Conservation (phyloP, 495 filamentous ascomycete genomes). For the Darksidea phi region DNA sequence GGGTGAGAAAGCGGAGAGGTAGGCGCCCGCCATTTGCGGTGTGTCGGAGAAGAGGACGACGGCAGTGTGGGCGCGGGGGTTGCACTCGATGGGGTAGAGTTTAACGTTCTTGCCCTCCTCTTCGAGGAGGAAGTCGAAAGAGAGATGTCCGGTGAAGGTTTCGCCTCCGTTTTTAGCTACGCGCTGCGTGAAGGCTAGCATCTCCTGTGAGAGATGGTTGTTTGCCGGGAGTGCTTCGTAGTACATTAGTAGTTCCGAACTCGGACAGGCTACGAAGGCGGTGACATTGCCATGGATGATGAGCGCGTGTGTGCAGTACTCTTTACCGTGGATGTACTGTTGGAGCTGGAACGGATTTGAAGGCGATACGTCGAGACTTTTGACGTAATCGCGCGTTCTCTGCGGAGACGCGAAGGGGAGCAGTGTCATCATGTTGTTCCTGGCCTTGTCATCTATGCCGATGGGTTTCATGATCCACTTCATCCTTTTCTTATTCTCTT, state of each 20-base stretch:
- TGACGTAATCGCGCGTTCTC: slow-evolving; percentile 41
- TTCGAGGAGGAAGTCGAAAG: slow-evolving; percentile 63
- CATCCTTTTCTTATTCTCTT: slow-evolving; percentile 33
- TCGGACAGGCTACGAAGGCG: slow-evolving; percentile 63
- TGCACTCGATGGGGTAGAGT: slow-evolving; percentile 62
- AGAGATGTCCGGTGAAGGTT: slow-evolving; percentile 66
- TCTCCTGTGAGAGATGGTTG: slow-evolving; percentile 54
- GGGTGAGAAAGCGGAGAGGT: slow-evolving; percentile 27
- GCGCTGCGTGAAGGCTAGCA: slow-evolving; percentile 59
- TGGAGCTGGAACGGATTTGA: slow-evolving; percentile 52
- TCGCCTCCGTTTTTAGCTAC: slow-evolving; percentile 52
- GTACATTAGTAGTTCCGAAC: slow-evolving; percentile 58
- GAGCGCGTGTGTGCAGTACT: slow-evolving; percentile 70
- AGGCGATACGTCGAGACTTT: not conserved
- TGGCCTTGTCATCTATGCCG: slow-evolving; percentile 49
- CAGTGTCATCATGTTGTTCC: slow-evolving; percentile 49
- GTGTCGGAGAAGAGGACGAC: slow-evolving; percentile 51
- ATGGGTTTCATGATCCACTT: slow-evolving; percentile 63
- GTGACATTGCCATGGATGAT: slow-evolving; percentile 59
- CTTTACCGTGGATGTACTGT: slow-evolving; percentile 60
- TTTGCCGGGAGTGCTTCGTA: slow-evolving; percentile 57
- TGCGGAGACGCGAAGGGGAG: slow-evolving; percentile 55
- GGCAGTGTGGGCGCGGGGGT: slow-evolving; percentile 61
- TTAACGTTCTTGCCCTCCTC: slow-evolving; percentile 35
- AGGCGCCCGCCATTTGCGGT: slow-evolving; percentile 34